Base-by-base conservation (phyloP, 306 rosid genomes). In the Malus asiatica region DNA sequence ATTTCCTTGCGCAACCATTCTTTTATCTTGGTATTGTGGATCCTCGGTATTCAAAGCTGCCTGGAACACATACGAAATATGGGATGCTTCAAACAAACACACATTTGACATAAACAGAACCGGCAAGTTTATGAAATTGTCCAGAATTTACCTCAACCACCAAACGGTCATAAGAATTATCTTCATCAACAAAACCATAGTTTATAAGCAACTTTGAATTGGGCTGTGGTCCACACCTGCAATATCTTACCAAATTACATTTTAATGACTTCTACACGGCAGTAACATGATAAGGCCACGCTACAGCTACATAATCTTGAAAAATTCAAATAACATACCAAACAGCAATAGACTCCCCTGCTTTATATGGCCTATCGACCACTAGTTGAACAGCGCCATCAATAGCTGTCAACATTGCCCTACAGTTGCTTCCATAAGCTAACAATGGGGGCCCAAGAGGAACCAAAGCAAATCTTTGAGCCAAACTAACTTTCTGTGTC, bases 191-290 rank as follows among this genome's bases (percentile, higher is more conserved):
- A 81, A 95, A 92, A 53, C 99, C 99, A 51, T 95, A 95, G 83
- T 95, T 95, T 77, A 91, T 79, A 80, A 92, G 97, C 78, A 95
- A 79, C 83, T 84, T 95, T 48, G 97, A 76, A 83, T 95, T 95
- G 84, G 99, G 97, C 77, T 95, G 99, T 45, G 99, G 99, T 48
- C 99, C 99, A 86, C 99, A 95, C 99, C 99, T 95, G 90, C 72
- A 82, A 62, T 11, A 73, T 40, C 30, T 62, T 2, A 71, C 78
- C 75, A 81, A 78, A 78, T 82, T 4, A 68, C 40, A 68, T 81
- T 70, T 58, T 55, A 20, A 68, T 69, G 70, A 23, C 57, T 15
- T 68, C 44, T 66, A 71, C 6, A 66, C 19, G 65, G 46, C 51
- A 73, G 66, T 32, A 75, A 58, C n/a, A 61, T 40, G 58, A 73